These are phyloP conservation scores for Blastobotrys muscicola DNA, from an alignment of 805 yeast species.

Conservation along the genomic window DNA sequence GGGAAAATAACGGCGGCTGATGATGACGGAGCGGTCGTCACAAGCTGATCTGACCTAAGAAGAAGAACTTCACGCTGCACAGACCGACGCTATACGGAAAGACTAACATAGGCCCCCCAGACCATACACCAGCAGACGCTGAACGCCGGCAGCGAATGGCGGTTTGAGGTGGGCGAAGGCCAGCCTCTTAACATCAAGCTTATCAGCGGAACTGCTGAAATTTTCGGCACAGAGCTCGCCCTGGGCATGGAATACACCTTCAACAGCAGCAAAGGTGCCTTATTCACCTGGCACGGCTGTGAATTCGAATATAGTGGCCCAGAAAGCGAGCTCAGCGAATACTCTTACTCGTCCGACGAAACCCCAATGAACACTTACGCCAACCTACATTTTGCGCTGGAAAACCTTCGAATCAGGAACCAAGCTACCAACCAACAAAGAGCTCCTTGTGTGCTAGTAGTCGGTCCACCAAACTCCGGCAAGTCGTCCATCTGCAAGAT, in stretches of 20 bases:
- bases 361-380: constrained; percentile 54
- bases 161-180: constrained; percentile 49
- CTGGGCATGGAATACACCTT: constrained; percentile 53
- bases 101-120: background rate
- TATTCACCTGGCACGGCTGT: constrained; percentile 61
- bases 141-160: constrained; percentile 45
- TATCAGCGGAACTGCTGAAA: constrained; percentile 68
- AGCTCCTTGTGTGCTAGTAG: constrained; percentile 39
- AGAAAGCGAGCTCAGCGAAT: constrained; percentile 33
- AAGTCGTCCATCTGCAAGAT: constrained; percentile 68
- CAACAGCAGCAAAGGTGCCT: constrained; percentile 43
- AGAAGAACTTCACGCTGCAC: no score
- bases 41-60: no score
- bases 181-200: constrained; percentile 22
- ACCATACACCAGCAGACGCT: background rate
- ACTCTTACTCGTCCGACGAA: constrained; percentile 50
- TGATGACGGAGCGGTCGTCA: no score
- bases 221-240: constrained; percentile 89
- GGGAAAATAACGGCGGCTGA: no score
- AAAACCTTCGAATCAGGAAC: constrained; percentile 34
- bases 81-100: no score
- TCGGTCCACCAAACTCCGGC: constrained; percentile 70
- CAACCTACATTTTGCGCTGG: constrained; percentile 69
- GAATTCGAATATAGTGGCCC: constrained; percentile 38
- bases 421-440: constrained; percentile 31